Evolutionary conservation across 805 yeast genomes (phyloP).

Genomic region (Nakazawaea anatomiae): DNA sequence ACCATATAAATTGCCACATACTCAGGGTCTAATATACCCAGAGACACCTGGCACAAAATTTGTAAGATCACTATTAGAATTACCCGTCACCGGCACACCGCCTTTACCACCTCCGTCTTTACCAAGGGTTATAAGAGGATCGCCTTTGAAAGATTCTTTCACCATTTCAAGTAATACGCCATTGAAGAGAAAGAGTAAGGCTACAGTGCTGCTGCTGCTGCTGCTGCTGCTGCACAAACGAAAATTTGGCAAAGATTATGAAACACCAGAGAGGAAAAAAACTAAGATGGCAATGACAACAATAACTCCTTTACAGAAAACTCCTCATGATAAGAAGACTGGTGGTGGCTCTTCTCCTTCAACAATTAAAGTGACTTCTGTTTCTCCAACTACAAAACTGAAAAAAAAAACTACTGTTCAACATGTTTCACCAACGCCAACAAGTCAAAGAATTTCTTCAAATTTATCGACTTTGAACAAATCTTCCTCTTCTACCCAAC

Average conservation of each 20-base stretch:
- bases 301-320: not conserved
- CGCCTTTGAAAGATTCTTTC: slow-evolving; percentile 7
- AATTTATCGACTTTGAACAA: too few species aligned
- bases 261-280: slow-evolving; percentile 8
- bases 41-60: slow-evolving; percentile 12
- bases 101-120: slow-evolving; percentile 3
- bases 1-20: slow-evolving; percentile 3
- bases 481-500: not conserved
- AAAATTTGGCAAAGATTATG: slow-evolving; percentile 2
- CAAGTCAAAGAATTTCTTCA: not conserved
- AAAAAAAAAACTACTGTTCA: slow-evolving; percentile 1
- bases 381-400: slow-evolving; percentile 8
- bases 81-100: slow-evolving; percentile 7
- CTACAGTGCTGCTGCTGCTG: too few species aligned
- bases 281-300: not conserved
- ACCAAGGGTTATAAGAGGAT: slow-evolving; percentile 1
- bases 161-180: not conserved
- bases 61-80: slow-evolving; percentile 9
- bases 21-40: slow-evolving; percentile 4
- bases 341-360: slow-evolving; percentile 9
- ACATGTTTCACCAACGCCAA: slow-evolving; percentile 8
- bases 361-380: slow-evolving; percentile 7
- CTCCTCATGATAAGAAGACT: not conserved
- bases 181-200: not conserved
- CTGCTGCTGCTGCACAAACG: not conserved